These are phyloP conservation scores for Pichia sp. DNA, from an alignment of 1,139 yeast species.

Conservation along the genomic window DNA sequence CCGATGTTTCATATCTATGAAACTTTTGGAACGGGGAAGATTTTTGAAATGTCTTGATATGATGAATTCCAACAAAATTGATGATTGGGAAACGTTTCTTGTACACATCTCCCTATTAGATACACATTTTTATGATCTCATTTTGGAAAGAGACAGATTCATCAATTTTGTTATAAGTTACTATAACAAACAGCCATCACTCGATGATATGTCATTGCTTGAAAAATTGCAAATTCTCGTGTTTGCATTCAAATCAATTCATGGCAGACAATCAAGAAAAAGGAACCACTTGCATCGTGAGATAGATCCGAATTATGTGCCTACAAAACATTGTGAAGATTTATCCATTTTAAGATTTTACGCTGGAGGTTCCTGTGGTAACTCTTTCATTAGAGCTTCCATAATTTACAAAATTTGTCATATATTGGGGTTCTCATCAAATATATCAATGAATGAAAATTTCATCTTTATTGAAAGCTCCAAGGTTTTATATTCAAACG, in stretches of 20 bases:
- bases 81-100: constrained; percentile 1
- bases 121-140: constrained; percentile 13
- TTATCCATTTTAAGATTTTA: constrained; percentile 14
- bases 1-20: constrained; percentile 14
- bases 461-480: not conserved
- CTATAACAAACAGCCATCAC: not conserved
- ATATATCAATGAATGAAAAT: not conserved
- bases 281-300: not conserved
- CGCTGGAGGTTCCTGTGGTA: constrained; percentile 13
- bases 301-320: not conserved
- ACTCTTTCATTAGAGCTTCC: constrained; percentile 6
- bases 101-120: constrained; percentile 14
- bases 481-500: too few species aligned
- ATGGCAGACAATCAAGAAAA: not conserved
- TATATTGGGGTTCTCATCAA: not conserved
- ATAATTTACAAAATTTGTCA: constrained; percentile 6
- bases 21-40: constrained; percentile 6
- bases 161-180: not conserved
- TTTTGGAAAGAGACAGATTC: constrained; percentile 4
- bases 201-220: not conserved
- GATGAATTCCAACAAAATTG: too few species aligned
- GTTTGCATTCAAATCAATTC: not conserved
- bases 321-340: constrained; percentile 10
- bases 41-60: not conserved
- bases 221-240: not conserved